phyloP scores from a whole-genome alignment of 768 basidiomycete species.

The Auriscalpium orientale region DNA sequence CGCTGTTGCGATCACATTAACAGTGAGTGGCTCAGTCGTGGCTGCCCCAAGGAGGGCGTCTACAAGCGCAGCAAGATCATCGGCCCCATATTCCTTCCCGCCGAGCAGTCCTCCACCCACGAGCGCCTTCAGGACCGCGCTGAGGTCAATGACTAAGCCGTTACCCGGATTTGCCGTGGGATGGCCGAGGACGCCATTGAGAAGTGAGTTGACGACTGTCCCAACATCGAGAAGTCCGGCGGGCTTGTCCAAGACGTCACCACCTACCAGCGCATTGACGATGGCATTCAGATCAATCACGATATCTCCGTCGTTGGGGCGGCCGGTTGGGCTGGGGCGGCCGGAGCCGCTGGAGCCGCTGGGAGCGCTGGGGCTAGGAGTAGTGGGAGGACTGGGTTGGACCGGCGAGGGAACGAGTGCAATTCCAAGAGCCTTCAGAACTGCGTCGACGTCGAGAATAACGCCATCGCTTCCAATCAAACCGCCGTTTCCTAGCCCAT shows the following conservation, averaged over 20 bases:
- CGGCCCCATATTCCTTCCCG: not conserved
- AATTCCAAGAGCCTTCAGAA: not conserved
- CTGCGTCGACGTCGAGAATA: not conserved
- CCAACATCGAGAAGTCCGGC: not conserved
- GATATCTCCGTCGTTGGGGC: not conserved
- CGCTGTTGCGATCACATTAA: not conserved
- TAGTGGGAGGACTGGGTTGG: not conserved
- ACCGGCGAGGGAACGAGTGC: not conserved
- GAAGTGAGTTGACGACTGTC: not conserved
- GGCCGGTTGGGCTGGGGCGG: not conserved
- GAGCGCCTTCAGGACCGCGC: not conserved
- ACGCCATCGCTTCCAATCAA: not conserved
- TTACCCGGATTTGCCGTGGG: not conserved
- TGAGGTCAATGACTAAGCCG: not conserved
- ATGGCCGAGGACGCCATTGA: not conserved
- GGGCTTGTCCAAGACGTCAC: not conserved
- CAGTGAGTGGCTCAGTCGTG: too few relatives aligned
- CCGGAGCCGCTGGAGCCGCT: not conserved
- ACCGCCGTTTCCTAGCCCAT: not conserved
- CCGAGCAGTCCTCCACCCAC: not conserved
- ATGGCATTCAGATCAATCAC: not conserved
- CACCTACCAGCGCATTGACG: not conserved
- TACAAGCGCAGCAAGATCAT: not conserved
- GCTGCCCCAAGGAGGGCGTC: not conserved
- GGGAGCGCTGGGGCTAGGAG: not conserved